phyloP scores from a whole-genome alignment of 2,329 filamentous ascomycete species.

The Plenodomus biglobosus region DNA sequence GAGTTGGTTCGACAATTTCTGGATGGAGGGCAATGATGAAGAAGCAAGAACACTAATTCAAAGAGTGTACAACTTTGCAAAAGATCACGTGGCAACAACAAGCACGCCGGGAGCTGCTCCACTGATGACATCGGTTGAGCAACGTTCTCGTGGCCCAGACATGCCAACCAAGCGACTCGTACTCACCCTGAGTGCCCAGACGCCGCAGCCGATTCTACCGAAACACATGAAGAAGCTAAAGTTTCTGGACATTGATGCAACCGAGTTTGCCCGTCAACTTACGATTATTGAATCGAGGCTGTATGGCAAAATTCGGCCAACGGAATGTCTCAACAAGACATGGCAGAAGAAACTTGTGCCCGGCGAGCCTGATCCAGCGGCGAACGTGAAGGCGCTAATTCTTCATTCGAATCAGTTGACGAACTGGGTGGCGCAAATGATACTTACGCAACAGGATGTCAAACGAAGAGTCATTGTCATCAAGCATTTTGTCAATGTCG shows the following conservation, averaged over 20 bases:
- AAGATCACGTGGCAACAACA: slow-evolving; percentile 87
- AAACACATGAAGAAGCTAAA: slow-evolving; percentile 99
- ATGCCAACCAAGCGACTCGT: slow-evolving; percentile 82
- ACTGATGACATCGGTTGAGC: slow-evolving; percentile 83
- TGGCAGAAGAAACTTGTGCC: slow-evolving; percentile 95
- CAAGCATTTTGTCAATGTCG: slow-evolving; percentile 95
- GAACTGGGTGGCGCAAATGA: slow-evolving; percentile 99
- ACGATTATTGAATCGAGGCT: slow-evolving; percentile 95
- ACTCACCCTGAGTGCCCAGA: slow-evolving; percentile 78
- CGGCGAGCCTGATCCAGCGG: slow-evolving; percentile 79
- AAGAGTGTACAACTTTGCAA: slow-evolving; percentile 86
- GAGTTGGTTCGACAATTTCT: slow-evolving; percentile 97
- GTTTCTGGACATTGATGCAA: slow-evolving; percentile 93
- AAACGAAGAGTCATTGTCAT: slow-evolving; percentile 97
- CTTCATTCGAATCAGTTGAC: slow-evolving; percentile 98
- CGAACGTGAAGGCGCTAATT: slow-evolving; percentile 95
- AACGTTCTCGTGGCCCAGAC: slow-evolving; percentile 85
- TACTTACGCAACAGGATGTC: slow-evolving; percentile 88
- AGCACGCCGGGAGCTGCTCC: slow-evolving; percentile 87
- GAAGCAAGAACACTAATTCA: slow-evolving; percentile 82
- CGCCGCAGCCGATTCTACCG: slow-evolving; percentile 85
- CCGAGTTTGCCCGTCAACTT: slow-evolving; percentile 94
- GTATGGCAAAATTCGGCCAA: slow-evolving; percentile 93
- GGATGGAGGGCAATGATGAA: slow-evolving; percentile 93
- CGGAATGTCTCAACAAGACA: slow-evolving; percentile 96